Base-by-base conservation (phyloP, 257 asterid species). In the Capsicum pubescens region DNA sequence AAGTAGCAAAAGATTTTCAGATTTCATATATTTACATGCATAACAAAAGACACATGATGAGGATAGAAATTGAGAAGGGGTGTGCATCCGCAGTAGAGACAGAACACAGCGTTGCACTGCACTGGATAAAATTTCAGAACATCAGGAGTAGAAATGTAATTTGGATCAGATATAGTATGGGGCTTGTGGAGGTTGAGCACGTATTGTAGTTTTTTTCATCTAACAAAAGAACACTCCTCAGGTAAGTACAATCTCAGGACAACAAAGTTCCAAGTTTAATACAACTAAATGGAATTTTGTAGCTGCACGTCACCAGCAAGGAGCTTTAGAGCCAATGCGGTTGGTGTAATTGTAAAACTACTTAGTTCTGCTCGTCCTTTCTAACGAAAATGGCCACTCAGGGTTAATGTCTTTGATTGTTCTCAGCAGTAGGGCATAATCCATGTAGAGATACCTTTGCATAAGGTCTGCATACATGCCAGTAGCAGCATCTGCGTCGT, bases 401-500 rank as follows among this genome's bases (percentile, higher is more conserved):
- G 71, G 66, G 57, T 83, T 69, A 39, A 70, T 81, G 85, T 84
- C 61, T 54, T 77, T 26, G 81, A 77, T 77, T 77, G 64, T 77
- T 76, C 81, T 77, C 64, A 77, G 59, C 46, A 54, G 19, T 54
- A 54, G 64, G 54, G 48, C 15, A 26, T 14, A 77, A 77, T 26
- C 81, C 81, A 14, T 59, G 80, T 7, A 70, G 54, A 19, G 17
- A 50, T 83, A 97, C 99, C 98, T 97, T 80, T 95, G 95, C 88
- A 93, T 87, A 21, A 95, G 97, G 81, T 97, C 98, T 7, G 98
- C 89, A 87, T 97, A 97, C 83, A 97, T 85, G 83, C 98, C 98
- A 60, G 98, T 97, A 5, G 98, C 99, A 83, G 99, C 98, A 93
- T 97, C 99, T 94, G 95, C 92, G 85, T 68, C 50, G 35, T 72